phyloP scores from a whole-genome alignment of 495 filamentous ascomycete genomes.

The Podospora conica region DNA sequence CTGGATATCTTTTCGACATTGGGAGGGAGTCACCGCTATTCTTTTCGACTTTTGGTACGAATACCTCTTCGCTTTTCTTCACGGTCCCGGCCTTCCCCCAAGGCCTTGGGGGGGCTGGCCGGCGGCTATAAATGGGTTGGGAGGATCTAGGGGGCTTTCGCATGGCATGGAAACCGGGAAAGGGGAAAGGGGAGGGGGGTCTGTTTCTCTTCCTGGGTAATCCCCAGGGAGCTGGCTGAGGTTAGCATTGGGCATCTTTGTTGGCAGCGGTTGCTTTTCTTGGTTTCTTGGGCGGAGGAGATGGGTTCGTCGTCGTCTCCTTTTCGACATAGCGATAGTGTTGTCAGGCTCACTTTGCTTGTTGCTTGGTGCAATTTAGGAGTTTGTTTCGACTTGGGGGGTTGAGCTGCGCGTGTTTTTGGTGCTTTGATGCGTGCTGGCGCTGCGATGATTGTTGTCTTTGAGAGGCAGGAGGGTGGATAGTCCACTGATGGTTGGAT shows the following conservation, averaged over 20 bases:
- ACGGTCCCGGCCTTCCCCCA: neutral
- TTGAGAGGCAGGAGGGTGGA: neutral
- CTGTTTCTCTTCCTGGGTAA: neutral
- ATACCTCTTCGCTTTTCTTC: neutral
- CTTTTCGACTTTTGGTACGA: neutral
- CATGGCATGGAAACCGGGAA: neutral
- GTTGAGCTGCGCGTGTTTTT: too few relatives aligned
- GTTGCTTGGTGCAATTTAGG: neutral
- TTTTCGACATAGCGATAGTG: neutral
- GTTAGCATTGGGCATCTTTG: neutral
- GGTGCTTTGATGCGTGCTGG: neutral
- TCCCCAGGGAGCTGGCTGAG: neutral
- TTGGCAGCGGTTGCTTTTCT: neutral
- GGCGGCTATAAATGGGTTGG: neutral
- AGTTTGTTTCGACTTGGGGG: neutral
- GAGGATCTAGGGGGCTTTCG: neutral
- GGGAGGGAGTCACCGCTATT: neutral
- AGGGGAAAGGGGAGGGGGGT: neutral
- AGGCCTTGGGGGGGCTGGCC: neutral
- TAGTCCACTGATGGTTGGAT: neutral
- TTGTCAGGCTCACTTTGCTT: neutral
- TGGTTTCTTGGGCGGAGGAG: neutral
- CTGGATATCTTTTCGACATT: slow-evolving; percentile 3
- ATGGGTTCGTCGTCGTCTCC: neutral
- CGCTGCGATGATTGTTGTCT: neutral